These are phyloP conservation scores for Cryphonectria radicalis DNA, from an alignment of 2,329 filamentous ascomycete species.

Conservation along the genomic window DNA sequence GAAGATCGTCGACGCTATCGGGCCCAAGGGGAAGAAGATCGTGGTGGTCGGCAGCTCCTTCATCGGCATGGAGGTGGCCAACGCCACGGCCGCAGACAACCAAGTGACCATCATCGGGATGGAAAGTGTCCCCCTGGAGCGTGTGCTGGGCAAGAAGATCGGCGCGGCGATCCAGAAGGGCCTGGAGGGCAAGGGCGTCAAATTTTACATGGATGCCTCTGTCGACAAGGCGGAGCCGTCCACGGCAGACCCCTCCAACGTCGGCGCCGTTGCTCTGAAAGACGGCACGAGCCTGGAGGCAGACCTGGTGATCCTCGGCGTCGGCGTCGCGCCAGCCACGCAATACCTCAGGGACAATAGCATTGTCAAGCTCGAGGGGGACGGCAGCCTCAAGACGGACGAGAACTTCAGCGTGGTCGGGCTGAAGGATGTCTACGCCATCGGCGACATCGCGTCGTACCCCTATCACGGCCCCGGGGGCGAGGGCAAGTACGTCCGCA, in stretches of 20 bases:
- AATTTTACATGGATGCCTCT: conserved; percentile 79
- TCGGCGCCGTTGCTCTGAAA: conserved; percentile 81
- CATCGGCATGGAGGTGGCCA: conserved; percentile 97
- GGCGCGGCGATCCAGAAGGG: conserved; percentile 79
- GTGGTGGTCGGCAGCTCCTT: conserved; percentile 92
- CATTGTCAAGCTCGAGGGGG: conserved; percentile 71
- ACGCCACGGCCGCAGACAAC: conserved; percentile 79
- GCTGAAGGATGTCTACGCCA: conserved; percentile 82
- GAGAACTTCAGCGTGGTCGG: conserved; percentile 78
- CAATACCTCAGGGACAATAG: conserved; percentile 77
- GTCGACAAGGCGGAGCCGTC: conserved; percentile 85
- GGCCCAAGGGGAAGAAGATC: conserved; percentile 86
- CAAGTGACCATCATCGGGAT: conserved; percentile 85
- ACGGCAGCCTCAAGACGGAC: conserved; percentile 85
- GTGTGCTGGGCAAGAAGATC: conserved; percentile 81
- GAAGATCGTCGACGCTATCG: conserved; percentile 77
- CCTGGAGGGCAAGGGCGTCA: conserved; percentile 84
- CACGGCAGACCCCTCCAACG: conserved; percentile 66
- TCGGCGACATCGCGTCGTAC: conserved; percentile 94
- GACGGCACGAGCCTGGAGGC: conserved; percentile 84
- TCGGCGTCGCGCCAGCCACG: conserved; percentile 86
- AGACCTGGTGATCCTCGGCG: conserved; percentile 88
- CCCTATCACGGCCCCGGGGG: conserved; percentile 91
- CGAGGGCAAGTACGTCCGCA: conserved; percentile 73
- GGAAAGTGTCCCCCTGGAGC: conserved; percentile 83